phyloP scores from a whole-genome alignment of 2,329 filamentous ascomycete species.

The Teratosphaeriaceae sp. region DNA sequence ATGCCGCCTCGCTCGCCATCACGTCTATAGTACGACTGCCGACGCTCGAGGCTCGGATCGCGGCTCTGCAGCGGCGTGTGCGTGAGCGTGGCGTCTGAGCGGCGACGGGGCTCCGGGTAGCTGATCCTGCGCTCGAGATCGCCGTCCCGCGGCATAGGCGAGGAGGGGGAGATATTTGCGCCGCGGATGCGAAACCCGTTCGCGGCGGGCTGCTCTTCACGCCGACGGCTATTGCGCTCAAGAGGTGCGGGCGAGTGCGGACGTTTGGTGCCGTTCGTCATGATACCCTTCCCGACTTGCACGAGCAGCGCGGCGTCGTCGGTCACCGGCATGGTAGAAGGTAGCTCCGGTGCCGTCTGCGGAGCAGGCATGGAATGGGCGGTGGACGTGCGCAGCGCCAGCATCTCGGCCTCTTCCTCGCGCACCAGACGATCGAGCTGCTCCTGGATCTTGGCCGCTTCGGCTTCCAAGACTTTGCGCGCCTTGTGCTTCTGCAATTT shows the following conservation, averaged over 20 bases:
- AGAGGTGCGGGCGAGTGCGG: constrained; percentile 11
- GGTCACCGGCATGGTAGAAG: constrained; percentile 2
- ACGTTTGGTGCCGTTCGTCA: constrained; percentile 14
- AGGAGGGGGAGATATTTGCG: constrained; percentile 18
- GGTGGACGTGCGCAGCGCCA: constrained; percentile 16
- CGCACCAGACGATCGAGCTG: constrained; percentile 28
- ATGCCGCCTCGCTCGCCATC: constrained; percentile 10
- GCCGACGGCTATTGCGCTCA: constrained; percentile 2
- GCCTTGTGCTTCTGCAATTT: constrained; percentile 28
- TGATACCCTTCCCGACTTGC: background rate
- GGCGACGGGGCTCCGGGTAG: constrained; percentile 16
- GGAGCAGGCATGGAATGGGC: constrained; percentile 6
- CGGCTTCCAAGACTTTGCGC: constrained; percentile 25
- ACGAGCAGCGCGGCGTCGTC: background rate
- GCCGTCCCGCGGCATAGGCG: too few species aligned
- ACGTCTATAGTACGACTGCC: constrained; percentile 21
- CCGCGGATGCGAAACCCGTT: constrained; percentile 23
- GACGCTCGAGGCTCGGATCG: constrained; percentile 24
- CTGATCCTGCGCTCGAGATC: constrained; percentile 17
- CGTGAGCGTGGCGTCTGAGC: constrained; percentile 7
- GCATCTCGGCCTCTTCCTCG: constrained; percentile 24
- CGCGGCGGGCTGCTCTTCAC: constrained; percentile 7
- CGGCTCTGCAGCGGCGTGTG: too few species aligned
- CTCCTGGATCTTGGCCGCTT: constrained; percentile 26
- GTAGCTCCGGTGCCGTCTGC: constrained; percentile 5